phyloP scores from a whole-genome alignment of 1,139 yeast species.

The Sugiyamaella sp. region DNA sequence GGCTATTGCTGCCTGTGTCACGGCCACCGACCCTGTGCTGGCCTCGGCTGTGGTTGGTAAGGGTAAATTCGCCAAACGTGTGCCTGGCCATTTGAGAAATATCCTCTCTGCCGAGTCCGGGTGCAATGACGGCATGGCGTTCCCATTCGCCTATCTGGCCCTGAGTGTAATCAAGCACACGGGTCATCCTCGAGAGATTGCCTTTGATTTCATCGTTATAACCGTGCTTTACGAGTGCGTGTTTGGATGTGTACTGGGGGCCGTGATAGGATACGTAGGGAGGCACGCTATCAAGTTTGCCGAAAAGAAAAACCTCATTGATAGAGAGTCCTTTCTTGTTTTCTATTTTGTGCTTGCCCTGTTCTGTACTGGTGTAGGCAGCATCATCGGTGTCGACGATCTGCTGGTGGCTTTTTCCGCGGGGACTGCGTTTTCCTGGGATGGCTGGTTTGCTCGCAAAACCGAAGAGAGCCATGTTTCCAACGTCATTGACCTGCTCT shows the following conservation, averaged over 20 bases:
- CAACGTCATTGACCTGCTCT: constrained; percentile 77
- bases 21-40: constrained; percentile 96
- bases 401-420: constrained; percentile 92
- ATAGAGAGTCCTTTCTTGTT: constrained; percentile 91
- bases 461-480: constrained; percentile 94
- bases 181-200: constrained; percentile 67
- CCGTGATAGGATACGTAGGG: constrained; percentile 72
- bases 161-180: constrained; percentile 66
- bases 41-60: constrained; percentile 99
- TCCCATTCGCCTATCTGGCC: constrained; percentile 85
- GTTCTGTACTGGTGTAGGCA: constrained; percentile 90
- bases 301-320: constrained; percentile 73
- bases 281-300: constrained; percentile 78
- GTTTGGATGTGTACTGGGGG: constrained; percentile 81
- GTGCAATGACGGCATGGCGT: constrained; percentile 98
- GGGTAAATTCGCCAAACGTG: constrained; percentile 95
- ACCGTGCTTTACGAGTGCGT: constrained; percentile 87
- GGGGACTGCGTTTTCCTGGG: constrained; percentile 97
- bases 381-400: constrained; percentile 91
- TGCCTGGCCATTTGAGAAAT: constrained; percentile 94
- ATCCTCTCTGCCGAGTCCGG: constrained; percentile 92
- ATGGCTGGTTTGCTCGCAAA: constrained; percentile 85
- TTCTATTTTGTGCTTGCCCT: constrained; percentile 85
- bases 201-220: constrained; percentile 80
- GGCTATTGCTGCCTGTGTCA: constrained; percentile 86